These are phyloP conservation scores for Hypoxylon fuscum DNA, from an alignment of 495 filamentous ascomycete genomes.

Conservation along the genomic window DNA sequence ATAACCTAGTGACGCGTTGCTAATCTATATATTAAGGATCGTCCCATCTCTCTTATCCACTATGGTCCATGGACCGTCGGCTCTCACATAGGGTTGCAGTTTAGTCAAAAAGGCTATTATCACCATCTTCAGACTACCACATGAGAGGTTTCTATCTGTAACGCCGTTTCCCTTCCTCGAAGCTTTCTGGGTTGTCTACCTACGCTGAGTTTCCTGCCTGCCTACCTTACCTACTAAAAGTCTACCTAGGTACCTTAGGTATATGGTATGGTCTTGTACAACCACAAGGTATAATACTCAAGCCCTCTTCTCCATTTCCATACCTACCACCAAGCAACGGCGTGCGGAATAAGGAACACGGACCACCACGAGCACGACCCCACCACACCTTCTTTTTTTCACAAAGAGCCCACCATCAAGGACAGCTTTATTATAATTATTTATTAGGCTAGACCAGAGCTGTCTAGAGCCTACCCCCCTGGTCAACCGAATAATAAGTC, in stretches of 20 bases:
- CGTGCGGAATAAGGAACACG: slow-evolving; percentile 11
- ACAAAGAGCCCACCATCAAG: slow-evolving; percentile 33
- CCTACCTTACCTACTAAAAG: background rate
- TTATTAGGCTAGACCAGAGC: slow-evolving; percentile 39
- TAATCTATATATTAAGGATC: slow-evolving; percentile 42
- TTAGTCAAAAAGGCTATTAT: slow-evolving; percentile 40
- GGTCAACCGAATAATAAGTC: slow-evolving; percentile 11
- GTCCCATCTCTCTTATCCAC: slow-evolving; percentile 37
- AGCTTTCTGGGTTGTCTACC: slow-evolving; percentile 19
- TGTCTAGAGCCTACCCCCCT: slow-evolving; percentile 29
- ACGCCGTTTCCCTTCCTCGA: slow-evolving; percentile 15
- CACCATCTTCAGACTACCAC: slow-evolving; percentile 26
- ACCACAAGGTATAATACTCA: slow-evolving; percentile 31
- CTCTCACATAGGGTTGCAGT: slow-evolving; percentile 39
- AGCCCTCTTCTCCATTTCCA: slow-evolving; percentile 3
- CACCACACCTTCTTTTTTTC: slow-evolving; percentile 32
- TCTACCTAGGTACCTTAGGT: too few species aligned
- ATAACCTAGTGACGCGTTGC: slow-evolving; percentile 40
- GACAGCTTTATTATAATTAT: slow-evolving; percentile 29
- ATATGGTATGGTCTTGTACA: slow-evolving; percentile 26
- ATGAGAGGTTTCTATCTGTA: slow-evolving; percentile 31
- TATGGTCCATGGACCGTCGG: slow-evolving; percentile 33
- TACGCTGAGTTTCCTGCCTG: slow-evolving; percentile 17
- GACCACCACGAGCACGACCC: slow-evolving; percentile 30
- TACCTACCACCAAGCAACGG: background rate